Base-by-base conservation (phyloP, 345 rosid genomes). In the Fremontodendron californicum region DNA sequence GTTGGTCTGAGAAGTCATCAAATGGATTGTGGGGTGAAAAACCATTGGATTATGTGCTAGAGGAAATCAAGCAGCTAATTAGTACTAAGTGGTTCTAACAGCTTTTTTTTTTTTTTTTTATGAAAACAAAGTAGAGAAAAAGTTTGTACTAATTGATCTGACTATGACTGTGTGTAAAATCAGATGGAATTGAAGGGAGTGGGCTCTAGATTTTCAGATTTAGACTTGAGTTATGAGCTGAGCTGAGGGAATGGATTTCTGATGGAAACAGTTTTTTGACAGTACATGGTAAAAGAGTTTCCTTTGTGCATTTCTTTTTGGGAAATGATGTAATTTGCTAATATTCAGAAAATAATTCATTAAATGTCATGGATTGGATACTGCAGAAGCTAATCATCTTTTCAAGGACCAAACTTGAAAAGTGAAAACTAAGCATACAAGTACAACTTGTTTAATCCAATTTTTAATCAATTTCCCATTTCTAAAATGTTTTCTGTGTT, bases 61-160 rank as follows among this genome's bases (percentile, higher is more conserved):
- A 95, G 78, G 97, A 93, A 84, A 89, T 95, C 79, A 91, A 90
- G 83, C 90, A 89, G 76, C 85, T 93, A 0, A 84, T 93, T 57
- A 88, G 89, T 79, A 83, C 80, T 19, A 77, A 77, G 77, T 69
- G 84, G 74, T 58, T 71, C 84, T 62, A 84, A 77, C 77, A 85
- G 72, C 82, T 86, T 90, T 71, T 77, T 85, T n/a, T n/a, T n/a
- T n/a, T n/a, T n/a, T 87, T 71, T 87, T 87, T 88, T 81, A 88
- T 77, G 94, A 89, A 79, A 89, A 74, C 88, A 93, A 86, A 85
- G 80, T 82, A 39, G 90, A 81, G 84, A 75, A 81, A 76, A 78
- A 78, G 79, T 42, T 78, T 87, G 93, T 82, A 86, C 88, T 89
- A n/a, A 87, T 77, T 93, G 84, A 86, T 78, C 42, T 79, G 86